phyloP scores from a whole-genome alignment of 257 asterid genomes.

The Coffea canephora region DNA sequence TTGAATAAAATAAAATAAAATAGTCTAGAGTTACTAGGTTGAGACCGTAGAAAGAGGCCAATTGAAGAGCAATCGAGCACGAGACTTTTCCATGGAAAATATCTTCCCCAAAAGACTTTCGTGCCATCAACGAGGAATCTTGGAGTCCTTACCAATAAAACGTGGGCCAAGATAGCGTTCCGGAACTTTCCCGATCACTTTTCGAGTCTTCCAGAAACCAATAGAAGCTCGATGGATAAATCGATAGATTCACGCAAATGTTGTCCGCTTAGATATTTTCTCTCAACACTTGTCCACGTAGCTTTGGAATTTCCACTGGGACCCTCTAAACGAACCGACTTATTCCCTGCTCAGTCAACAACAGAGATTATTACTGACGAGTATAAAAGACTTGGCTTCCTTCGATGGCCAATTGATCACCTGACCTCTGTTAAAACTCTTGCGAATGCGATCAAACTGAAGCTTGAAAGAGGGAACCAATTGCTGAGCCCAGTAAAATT shows the following conservation, averaged over 20 bases:
- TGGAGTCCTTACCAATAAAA: not conserved
- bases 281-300: not conserved
- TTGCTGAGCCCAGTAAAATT: not conserved
- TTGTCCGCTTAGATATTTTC: constrained; percentile 17
- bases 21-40: no score
- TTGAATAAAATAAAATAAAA: no score
- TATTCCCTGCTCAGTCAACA: not conserved
- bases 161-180: constrained; percentile 9
- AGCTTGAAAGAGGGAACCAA: no score
- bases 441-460: not conserved
- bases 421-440: not conserved
- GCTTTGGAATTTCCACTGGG: not conserved
- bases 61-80: not conserved
- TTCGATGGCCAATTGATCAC: not conserved
- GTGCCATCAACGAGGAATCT: not conserved
- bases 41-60: no score
- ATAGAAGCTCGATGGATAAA: not conserved
- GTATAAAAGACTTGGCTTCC: not conserved
- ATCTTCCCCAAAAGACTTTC: not conserved
- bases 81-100: constrained; percentile 4
- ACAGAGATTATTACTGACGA: no score
- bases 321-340: constrained; percentile 21
- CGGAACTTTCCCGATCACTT: constrained; percentile 29
- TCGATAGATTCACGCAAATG: no score
- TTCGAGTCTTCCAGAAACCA: constrained; percentile 4